A percentile compares a stretch with the other conserved stretches of the same genome.
phyloP scores from a whole-genome alignment of 1,284 basidiomycete species.

The Cystobasidium sp. region DNA sequence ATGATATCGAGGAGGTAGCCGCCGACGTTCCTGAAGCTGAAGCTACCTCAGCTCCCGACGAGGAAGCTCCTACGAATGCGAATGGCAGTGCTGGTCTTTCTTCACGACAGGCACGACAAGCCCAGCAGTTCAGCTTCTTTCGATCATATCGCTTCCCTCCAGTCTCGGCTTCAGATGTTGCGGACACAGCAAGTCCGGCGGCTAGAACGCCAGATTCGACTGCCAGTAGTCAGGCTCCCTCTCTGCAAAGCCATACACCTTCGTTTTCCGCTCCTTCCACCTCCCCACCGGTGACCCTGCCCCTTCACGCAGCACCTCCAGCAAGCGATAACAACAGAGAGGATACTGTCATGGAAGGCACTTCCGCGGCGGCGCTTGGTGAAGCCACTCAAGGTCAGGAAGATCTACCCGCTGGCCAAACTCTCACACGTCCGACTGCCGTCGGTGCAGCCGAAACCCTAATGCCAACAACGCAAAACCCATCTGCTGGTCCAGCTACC shows the following conservation, averaged over 20 bases:
- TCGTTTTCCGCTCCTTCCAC: no score
- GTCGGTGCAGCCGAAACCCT: no score
- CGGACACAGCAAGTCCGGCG: neutral
- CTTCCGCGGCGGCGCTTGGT: neutral
- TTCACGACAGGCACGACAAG: neutral
- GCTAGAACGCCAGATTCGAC: no score
- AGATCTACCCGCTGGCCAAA: no score
- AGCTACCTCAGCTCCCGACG: no score
- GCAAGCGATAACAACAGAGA: neutral
- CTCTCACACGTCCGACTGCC: no score
- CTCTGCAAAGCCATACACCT: neutral
- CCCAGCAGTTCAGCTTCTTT: slow-evolving; percentile 40
- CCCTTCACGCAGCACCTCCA: neutral
- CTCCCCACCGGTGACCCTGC: no score
- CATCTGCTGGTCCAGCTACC: slow-evolving; percentile 6
- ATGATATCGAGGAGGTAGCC: slow-evolving; percentile 13
- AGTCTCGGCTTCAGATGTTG: neutral
- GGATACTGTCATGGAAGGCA: slow-evolving; percentile 9
- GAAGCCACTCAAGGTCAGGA: no score
- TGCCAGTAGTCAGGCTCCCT: neutral
- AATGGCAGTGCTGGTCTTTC: no score
- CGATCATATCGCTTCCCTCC: slow-evolving; percentile 43
- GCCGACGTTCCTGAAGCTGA: neutral
- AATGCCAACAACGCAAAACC: neutral
- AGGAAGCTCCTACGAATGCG: no score